Conservation (phyloP, 2,329 filamentous ascomycete species). For the Pseudovirgaria hyperparasitica region DNA sequence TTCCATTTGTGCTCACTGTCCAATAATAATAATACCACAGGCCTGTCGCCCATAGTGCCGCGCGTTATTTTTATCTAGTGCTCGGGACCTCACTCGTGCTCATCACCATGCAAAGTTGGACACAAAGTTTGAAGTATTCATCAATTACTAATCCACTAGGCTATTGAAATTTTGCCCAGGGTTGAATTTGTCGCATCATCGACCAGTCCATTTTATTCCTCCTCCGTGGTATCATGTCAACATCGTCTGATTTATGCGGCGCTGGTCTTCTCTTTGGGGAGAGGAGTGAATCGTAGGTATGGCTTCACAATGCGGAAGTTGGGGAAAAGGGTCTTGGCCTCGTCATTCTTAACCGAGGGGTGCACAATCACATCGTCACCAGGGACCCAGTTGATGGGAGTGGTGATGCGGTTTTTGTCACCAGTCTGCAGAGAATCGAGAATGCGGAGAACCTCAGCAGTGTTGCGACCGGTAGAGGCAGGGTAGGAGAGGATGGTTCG, state of each 20-base stretch:
- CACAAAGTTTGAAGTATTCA: conserved; percentile 1
- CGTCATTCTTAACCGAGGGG: conserved; percentile 43
- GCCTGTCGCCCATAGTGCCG: too few relatives aligned
- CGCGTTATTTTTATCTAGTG: too few relatives aligned
- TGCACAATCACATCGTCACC: conserved; percentile 50
- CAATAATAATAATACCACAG: too few relatives aligned
- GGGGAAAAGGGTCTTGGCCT: conserved; percentile 47
- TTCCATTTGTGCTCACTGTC: too few relatives aligned
- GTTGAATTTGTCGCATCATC: neutral
- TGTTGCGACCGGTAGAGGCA: conserved; percentile 46
- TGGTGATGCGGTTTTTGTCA: conserved; percentile 47
- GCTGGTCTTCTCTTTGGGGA: conserved; percentile 45
- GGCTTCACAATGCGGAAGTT: conserved; percentile 50
- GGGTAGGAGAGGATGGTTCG: conserved; percentile 50
- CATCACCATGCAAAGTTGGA: too few relatives aligned
- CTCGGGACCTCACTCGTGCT: too few relatives aligned
- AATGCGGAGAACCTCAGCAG: conserved; percentile 38
- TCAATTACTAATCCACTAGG: conserved; percentile 3
- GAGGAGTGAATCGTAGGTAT: conserved; percentile 46
- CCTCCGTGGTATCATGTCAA: neutral
- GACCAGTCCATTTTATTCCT: conserved; percentile 4
- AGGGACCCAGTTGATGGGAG: conserved; percentile 49
- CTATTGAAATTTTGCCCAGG: neutral
- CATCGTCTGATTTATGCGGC: conserved; percentile 26
- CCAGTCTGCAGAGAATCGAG: conserved; percentile 42